These are phyloP conservation scores for Penstemon barbatus DNA, from an alignment of 257 asterid genomes.

Conservation along the genomic window DNA sequence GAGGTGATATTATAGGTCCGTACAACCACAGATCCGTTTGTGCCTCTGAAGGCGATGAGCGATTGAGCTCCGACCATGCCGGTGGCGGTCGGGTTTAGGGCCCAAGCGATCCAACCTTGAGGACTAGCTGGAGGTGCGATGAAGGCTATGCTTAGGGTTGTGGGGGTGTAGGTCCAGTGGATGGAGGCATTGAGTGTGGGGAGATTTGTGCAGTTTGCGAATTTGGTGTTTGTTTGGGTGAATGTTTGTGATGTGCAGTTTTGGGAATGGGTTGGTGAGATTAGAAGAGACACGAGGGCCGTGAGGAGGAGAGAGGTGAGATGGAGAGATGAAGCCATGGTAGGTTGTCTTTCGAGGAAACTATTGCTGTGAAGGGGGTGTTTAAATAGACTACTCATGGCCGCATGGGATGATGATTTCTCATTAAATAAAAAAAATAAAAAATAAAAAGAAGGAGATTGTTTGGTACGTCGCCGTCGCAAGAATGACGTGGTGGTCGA, in stretches of 20 bases:
- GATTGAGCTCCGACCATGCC: conserved; percentile 68
- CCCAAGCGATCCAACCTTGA: conserved; percentile 72
- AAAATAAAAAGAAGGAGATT: too few species aligned
- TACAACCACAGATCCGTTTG: conserved; percentile 39
- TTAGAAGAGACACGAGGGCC: conserved; percentile 12
- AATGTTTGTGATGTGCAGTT: conserved; percentile 32
- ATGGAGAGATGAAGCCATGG: conserved; percentile 21
- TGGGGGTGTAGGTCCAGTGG: conserved; percentile 39
- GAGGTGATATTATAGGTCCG: conserved; percentile 47
- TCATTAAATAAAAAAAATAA: too few species aligned
- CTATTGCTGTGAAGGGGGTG: too few species aligned
- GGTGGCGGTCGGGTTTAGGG: conserved; percentile 49
- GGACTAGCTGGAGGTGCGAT: conserved; percentile 55
- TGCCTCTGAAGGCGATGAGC: conserved; percentile 43
- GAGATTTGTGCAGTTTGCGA: conserved; percentile 36
- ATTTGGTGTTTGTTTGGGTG: conserved; percentile 15
- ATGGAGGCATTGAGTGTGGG: conserved; percentile 35
- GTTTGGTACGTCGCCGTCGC: too few species aligned
- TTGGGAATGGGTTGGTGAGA: conserved; percentile 28
- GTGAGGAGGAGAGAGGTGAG: conserved; percentile 14
- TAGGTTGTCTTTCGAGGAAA: not conserved
- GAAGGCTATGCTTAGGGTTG: conserved; percentile 46
- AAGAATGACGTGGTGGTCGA: too few species aligned
- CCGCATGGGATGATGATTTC: too few species aligned
- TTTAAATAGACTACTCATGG: too few species aligned